These are phyloP conservation scores for Didymella segeticola DNA, from an alignment of 2,329 filamentous ascomycete species.

Conservation along the genomic window DNA sequence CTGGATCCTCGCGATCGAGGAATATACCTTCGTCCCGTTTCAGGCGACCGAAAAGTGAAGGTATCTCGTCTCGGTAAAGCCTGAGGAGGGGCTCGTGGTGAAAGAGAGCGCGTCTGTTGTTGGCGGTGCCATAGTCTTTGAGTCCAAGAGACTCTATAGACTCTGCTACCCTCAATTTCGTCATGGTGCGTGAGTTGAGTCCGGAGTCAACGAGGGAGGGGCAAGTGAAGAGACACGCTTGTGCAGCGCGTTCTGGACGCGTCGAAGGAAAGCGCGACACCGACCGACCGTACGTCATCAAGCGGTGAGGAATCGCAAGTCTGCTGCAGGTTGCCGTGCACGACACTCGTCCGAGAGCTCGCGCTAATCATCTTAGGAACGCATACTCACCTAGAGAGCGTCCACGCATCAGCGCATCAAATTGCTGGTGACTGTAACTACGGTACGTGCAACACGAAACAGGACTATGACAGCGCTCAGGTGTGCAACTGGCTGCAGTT, in stretches of 20 bases:
- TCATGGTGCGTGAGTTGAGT: neutral
- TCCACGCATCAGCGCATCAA: neutral
- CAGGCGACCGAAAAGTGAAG: slow-evolving; percentile 15
- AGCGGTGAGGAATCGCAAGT: neutral
- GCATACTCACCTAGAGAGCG: neutral
- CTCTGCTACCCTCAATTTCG: neutral
- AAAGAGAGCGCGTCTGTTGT: neutral
- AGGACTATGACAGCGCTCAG: neutral
- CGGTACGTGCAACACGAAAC: neutral
- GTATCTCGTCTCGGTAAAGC: slow-evolving; percentile 18
- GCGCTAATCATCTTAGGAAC: no score
- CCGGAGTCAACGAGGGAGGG: no score
- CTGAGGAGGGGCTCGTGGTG: slow-evolving; percentile 9
- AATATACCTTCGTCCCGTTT: slow-evolving; percentile 10
- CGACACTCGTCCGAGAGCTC: no score
- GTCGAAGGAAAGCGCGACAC: neutral
- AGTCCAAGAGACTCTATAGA: neutral
- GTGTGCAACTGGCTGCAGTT: neutral
- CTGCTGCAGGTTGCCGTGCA: neutral
- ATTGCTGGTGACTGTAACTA: neutral
- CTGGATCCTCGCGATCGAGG: slow-evolving; percentile 14
- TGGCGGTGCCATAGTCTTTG: neutral
- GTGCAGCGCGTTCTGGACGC: neutral
- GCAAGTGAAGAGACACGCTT: neutral
- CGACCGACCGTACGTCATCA: neutral